Conservation (phyloP, 768 basidiomycete species). For the Hericium rajendrae region DNA sequence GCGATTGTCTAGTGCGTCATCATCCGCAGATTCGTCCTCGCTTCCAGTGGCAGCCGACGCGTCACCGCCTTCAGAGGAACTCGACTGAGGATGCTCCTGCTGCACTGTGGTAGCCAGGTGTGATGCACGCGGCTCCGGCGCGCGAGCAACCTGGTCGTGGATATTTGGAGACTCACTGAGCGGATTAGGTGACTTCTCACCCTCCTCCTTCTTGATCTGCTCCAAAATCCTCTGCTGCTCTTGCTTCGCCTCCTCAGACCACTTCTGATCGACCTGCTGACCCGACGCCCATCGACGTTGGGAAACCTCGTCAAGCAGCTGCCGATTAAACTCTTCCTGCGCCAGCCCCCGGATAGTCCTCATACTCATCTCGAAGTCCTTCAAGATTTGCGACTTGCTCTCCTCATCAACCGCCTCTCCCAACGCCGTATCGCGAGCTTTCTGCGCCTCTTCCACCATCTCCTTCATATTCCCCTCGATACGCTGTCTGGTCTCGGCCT, state of each 20-base stretch:
- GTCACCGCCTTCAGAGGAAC: too few relatives aligned
- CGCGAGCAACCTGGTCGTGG: not conserved
- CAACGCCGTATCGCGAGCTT: conserved; percentile 4
- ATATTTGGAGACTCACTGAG: not conserved
- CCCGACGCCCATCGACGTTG: conserved; percentile 13
- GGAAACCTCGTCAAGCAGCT: conserved; percentile 6
- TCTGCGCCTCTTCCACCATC: conserved; percentile 11
- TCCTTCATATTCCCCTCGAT: conserved; percentile 8
- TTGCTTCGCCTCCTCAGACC: conserved; percentile 12
- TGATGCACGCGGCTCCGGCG: not conserved
- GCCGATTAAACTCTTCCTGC: conserved; percentile 9
- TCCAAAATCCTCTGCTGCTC: conserved; percentile 15
- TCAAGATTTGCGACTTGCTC: conserved; percentile 1
- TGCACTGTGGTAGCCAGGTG: not conserved
- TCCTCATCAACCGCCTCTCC: not conserved
- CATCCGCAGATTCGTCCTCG: not conserved
- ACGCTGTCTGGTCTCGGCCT: conserved; percentile 6
- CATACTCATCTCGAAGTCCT: conserved; percentile 10
- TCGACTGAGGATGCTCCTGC: not conserved
- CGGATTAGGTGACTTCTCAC: not conserved
- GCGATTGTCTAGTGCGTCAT: not conserved
- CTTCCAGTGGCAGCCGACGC: too few relatives aligned
- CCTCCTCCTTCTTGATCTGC: conserved; percentile 6
- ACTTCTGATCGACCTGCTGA: not conserved
- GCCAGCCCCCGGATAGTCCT: conserved; percentile 6